A percentile compares a stretch with the other conserved stretches of the same genome.
Conservation (phyloP, 805 yeast species). For the Wickerhamomyces queroliae region DNA sequence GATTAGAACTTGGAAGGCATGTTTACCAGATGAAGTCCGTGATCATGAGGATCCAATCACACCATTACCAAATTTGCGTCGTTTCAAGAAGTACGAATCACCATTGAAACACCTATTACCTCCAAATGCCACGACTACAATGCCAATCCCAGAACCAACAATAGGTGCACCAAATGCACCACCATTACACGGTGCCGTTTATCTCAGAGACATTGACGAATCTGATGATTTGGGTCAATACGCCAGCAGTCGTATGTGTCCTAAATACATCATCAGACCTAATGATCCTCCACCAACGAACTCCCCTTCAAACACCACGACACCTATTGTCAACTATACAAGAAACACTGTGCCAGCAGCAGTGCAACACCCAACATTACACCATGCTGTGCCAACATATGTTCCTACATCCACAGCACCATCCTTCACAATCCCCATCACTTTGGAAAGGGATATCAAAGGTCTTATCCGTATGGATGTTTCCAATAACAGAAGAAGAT, state of each 20-base stretch:
- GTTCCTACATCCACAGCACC: conserved; percentile 20
- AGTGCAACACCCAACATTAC: conserved; percentile 14
- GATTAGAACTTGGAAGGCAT: conserved; percentile 97
- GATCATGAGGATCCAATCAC: conserved; percentile 74
- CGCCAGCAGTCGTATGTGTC: conserved; percentile 41
- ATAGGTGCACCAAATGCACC: conserved; percentile 85
- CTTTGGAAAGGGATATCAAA: conserved; percentile 10
- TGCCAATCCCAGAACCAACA: conserved; percentile 77
- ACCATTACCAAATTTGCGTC: conserved; percentile 63
- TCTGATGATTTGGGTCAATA: conserved; percentile 83
- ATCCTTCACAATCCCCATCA: conserved; percentile 28
- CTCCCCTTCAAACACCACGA: conserved; percentile 11
- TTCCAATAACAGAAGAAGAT: conserved; percentile 23
- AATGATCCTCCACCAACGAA: conserved; percentile 30
- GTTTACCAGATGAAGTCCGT: conserved; percentile 94
- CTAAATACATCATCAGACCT: conserved; percentile 37
- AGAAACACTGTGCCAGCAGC: conserved; percentile 10
- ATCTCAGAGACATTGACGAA: conserved; percentile 64
- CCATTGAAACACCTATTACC: conserved; percentile 79
- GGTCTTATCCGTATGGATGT: conserved; percentile 27
- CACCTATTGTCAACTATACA: conserved; percentile 16
- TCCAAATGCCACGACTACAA: conserved; percentile 62
- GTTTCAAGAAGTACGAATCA: conserved; percentile 71
- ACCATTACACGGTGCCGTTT: conserved; percentile 91
- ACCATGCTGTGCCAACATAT: conserved; percentile 22